Evolutionary conservation across 495 filamentous ascomycete species (phyloP).

Genomic region (Rhypophila decipiens): DNA sequence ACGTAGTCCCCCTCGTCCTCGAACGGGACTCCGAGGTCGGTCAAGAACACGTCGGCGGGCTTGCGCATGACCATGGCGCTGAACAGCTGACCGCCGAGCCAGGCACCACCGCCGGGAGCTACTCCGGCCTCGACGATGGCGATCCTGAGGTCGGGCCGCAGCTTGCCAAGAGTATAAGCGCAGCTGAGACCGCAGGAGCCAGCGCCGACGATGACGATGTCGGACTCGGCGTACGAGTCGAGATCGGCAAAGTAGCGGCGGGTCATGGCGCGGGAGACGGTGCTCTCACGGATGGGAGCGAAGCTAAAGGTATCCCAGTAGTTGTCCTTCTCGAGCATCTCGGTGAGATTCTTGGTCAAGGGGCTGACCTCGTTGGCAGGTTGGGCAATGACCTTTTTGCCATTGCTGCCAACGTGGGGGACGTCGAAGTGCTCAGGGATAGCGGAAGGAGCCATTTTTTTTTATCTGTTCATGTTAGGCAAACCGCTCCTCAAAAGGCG

Average conservation of each 20-base stretch:
- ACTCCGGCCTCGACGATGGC: slow-evolving; percentile 85
- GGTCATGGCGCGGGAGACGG: slow-evolving; percentile 88
- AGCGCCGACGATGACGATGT: slow-evolving; percentile 86
- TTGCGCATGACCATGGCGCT: slow-evolving; percentile 91
- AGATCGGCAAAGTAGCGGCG: slow-evolving; percentile 86
- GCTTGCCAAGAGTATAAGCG: slow-evolving; percentile 76
- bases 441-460: slow-evolving; percentile 69
- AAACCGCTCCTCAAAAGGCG: no score
- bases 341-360: slow-evolving; percentile 50
- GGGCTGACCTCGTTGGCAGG: slow-evolving; percentile 31
- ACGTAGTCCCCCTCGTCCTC: slow-evolving; percentile 83
- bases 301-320: slow-evolving; percentile 79
- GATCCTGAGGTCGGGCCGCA: slow-evolving; percentile 84
- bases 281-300: slow-evolving; percentile 78
- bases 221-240: slow-evolving; percentile 81
- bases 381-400: slow-evolving; percentile 31
- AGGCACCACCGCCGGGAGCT: slow-evolving; percentile 81
- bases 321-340: slow-evolving; percentile 40
- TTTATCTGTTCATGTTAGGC: slow-evolving; percentile 32
- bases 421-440: slow-evolving; percentile 25
- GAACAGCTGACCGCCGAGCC: slow-evolving; percentile 90
- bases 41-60: slow-evolving; percentile 77
- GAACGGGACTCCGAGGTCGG: slow-evolving; percentile 73
- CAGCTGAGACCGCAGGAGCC: slow-evolving; percentile 80
- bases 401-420: slow-evolving; percentile 21